Evolutionary conservation across 2,329 filamentous ascomycete species (phyloP), one percentile per base, ranked within the genome.

Genomic region (Penicillium capsulatum): DNA sequence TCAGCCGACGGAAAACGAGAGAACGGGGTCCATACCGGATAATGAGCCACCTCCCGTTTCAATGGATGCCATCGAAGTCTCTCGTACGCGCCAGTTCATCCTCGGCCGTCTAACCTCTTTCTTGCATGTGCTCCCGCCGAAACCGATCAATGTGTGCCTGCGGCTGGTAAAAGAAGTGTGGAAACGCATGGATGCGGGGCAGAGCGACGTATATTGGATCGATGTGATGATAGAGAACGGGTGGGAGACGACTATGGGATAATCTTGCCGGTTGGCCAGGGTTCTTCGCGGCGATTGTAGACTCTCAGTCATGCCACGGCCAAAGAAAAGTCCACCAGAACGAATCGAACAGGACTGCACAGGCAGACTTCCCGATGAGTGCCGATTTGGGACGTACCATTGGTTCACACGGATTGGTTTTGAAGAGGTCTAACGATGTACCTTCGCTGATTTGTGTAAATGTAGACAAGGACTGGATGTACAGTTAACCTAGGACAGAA

Each of bases 181-280:
- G 75, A 60, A 62, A 31, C 61, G 70, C 37, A 66, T 75, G 51
- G 75, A 79, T 54, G 63, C 63, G 2, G 72, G 71, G 0, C 61
- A 67, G 10, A 10, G 39, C 5, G 63, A 71, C 17, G 63, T 67
- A 3, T 77, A 76, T 54, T 78, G 75, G 75, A 67, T 77, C 50
- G 73, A 77, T 52, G 67, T 78, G 4, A 74, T 76, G 70, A 71
- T 75, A 48, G 73, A 77, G 54, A 75, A 73, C 42, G 70, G 72
- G 7, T 77, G 73, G 72, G 72, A 77, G 55, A 77, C 74, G 10
- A 70, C 77, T 17, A 73, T 76, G 69, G 73, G 69, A 14, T 72
- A 42, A n/a, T n/a, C n/a, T n/a, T n/a, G n/a, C n/a, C n/a, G n/a
- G n/a, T n/a, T n/a, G n/a, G n/a, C n/a, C n/a, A n/a, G n/a, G n/a